Conservation (phyloP, 306 rosid genomes). For the Clitoria ternatea region DNA sequence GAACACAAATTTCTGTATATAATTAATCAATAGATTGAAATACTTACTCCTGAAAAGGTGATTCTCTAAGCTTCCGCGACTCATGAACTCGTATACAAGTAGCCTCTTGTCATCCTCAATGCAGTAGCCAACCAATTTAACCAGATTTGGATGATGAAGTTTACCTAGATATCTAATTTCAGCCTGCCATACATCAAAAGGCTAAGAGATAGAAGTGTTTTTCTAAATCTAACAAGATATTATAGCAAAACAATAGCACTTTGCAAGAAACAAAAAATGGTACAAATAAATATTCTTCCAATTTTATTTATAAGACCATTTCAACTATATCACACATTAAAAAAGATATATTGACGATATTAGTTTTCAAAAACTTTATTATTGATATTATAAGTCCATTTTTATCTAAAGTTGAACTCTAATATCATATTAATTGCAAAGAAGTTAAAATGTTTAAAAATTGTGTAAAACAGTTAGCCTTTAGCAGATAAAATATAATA, state of each 20-base stretch:
- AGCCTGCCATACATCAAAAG: conserved; percentile 40
- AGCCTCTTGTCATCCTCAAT: conserved; percentile 52
- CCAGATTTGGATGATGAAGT: conserved; percentile 53
- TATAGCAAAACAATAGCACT: background rate
- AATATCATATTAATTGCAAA: too few species aligned
- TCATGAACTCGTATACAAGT: conserved; percentile 60
- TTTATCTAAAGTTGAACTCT: too few species aligned
- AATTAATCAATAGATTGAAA: background rate
- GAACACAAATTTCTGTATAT: conserved; percentile 7
- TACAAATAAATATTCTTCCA: too few species aligned
- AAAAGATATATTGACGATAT: too few species aligned
- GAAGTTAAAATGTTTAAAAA: too few species aligned
- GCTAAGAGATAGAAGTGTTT: background rate
- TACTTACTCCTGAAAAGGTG: conserved; percentile 32
- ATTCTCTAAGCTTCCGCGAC: conserved; percentile 67
- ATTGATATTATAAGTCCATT: too few species aligned
- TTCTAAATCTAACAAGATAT: background rate
- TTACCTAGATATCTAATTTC: conserved; percentile 60
- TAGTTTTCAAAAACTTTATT: too few species aligned
- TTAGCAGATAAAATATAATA: too few species aligned
- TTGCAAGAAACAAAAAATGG: background rate
- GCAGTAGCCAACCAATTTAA: conserved; percentile 57
- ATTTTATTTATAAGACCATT: too few species aligned
- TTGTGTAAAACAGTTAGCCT: too few species aligned
- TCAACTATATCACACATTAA: too few species aligned